Conservation (phyloP, 2,329 filamentous ascomycete species). For the Alternaria arbusti region DNA sequence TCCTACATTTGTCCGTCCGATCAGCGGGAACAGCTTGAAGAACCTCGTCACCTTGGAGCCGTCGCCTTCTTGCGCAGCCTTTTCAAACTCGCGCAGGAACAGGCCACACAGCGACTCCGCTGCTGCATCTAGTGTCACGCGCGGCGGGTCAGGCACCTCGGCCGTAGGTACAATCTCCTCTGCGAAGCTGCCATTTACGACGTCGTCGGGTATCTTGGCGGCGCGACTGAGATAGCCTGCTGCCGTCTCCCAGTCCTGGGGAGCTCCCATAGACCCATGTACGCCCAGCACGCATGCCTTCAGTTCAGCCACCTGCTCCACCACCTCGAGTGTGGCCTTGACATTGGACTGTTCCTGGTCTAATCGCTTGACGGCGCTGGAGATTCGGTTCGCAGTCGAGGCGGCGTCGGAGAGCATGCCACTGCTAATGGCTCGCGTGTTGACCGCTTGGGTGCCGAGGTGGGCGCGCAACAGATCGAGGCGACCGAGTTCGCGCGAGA, state of each 20-base stretch:
- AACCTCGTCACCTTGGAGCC: conserved; percentile 90
- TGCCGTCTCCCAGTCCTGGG: conserved; percentile 98
- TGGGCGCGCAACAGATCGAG: conserved; percentile 89
- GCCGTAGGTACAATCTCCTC: conserved; percentile 92
- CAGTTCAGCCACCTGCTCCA: conserved; percentile 95
- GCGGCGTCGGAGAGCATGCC: conserved; percentile 89
- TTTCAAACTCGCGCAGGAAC: conserved; percentile 94
- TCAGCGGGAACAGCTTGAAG: conserved; percentile 96
- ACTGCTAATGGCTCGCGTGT: conserved; percentile 82
- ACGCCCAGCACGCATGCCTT: conserved; percentile 96
- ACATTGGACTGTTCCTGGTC: conserved; percentile 92
- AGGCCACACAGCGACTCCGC: conserved; percentile 88
- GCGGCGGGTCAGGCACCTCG: conserved; percentile 91
- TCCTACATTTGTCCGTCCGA: conserved; percentile 85
- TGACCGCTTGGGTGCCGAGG: conserved; percentile 84
- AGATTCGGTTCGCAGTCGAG: conserved; percentile 83
- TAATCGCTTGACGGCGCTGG: conserved; percentile 82
- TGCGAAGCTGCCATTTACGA: conserved; percentile 84
- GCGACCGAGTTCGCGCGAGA: conserved; percentile 83
- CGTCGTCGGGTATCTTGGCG: conserved; percentile 77
- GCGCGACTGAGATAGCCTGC: conserved; percentile 88
- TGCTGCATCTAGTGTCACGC: conserved; percentile 83
- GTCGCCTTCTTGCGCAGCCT: conserved; percentile 84
- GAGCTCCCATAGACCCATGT: conserved; percentile 93
- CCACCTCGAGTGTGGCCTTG: conserved; percentile 86